These are phyloP conservation scores for Pouteria glomerata DNA, from an alignment of 148 eudicot species.

Conservation along the genomic window DNA sequence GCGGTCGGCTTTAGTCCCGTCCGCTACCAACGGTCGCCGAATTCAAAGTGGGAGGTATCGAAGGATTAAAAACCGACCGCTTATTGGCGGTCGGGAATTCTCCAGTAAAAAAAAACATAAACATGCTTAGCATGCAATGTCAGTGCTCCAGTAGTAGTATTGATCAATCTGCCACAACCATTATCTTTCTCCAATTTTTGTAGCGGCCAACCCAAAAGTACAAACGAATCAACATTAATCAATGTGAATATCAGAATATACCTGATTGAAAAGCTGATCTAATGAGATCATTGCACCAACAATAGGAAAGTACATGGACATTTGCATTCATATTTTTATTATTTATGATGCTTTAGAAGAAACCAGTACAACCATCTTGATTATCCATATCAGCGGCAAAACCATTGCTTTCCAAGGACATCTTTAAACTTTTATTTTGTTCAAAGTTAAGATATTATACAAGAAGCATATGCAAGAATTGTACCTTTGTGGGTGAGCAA, in stretches of 20 bases:
- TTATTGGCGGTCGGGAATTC: no score
- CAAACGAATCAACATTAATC: no score
- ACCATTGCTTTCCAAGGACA: neutral
- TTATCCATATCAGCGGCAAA: constrained; percentile 27
- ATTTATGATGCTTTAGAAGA: constrained; percentile 52
- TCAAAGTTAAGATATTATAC: neutral
- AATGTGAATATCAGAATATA: constrained; percentile 21
- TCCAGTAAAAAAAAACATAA: no score
- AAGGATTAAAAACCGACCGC: no score
- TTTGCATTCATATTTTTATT: constrained; percentile 62
- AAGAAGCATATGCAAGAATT: neutral
- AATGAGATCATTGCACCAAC: constrained; percentile 96
- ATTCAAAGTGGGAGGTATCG: no score
- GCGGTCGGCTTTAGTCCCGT: no score
- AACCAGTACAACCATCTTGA: constrained; percentile 78
- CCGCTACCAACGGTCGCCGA: no score
- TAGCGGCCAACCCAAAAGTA: no score
- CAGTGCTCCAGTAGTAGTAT: no score
- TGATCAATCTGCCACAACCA: no score
- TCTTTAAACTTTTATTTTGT: neutral
- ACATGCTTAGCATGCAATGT: no score
- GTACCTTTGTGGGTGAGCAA: constrained; percentile 51
- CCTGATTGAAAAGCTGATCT: constrained; percentile 82
- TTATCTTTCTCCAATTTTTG: no score
- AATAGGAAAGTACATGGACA: constrained; percentile 81